Evolutionary conservation across 768 basidiomycete species (phyloP).

Genomic region (Serpula lacrymans): DNA sequence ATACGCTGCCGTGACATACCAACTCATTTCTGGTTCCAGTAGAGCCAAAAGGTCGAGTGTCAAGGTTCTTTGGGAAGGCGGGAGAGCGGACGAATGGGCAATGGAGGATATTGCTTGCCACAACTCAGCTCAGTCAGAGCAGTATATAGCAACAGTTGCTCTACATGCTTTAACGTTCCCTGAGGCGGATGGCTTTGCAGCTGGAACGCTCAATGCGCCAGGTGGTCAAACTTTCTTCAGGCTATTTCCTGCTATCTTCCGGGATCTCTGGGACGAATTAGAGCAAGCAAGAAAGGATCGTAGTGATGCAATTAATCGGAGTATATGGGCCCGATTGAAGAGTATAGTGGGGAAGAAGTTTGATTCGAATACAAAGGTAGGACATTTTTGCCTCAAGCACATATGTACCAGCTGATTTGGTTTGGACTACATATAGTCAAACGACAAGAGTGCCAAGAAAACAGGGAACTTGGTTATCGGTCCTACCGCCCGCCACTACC

Average conservation of each 20-base stretch:
- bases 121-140: constrained; percentile 76
- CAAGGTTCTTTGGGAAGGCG: constrained; percentile 69
- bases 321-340: constrained; percentile 67
- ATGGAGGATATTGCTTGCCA: constrained; percentile 88
- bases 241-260: constrained; percentile 74
- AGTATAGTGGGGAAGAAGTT: constrained; percentile 63
- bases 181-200: constrained; percentile 57
- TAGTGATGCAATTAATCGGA: constrained; percentile 64
- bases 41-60: constrained; percentile 73
- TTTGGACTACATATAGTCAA: constrained; percentile 15
- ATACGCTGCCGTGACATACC: constrained; percentile 73
- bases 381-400: constrained; percentile 7
- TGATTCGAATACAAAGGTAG: constrained; percentile 40
- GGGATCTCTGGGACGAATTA: constrained; percentile 91
- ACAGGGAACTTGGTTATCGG: constrained; percentile 7
- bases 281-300: constrained; percentile 57
- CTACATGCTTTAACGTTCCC: constrained; percentile 76
- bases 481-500: constrained; percentile 5
- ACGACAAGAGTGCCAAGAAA: constrained; percentile 16
- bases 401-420: constrained; percentile 3
- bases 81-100: constrained; percentile 57
- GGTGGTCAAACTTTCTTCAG: constrained; percentile 67
- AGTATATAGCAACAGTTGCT: constrained; percentile 85
- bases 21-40: constrained; percentile 60
- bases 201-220: constrained; percentile 41